Evolutionary conservation across 345 rosid species (phyloP).

Genomic region (Brassica rapa): DNA sequence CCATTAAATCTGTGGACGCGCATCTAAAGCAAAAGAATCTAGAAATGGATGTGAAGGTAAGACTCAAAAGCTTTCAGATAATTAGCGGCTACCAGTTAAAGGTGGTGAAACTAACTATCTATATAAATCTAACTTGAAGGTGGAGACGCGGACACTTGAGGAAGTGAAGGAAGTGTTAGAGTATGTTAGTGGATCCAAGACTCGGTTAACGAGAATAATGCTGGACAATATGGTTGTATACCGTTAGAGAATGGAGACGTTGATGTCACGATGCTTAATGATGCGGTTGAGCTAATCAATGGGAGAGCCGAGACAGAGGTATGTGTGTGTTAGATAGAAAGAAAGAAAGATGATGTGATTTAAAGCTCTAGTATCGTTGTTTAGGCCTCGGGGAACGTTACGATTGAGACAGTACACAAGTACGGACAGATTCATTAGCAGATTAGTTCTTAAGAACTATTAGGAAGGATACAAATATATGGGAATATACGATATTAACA

Average conservation of each 20-base stretch:
- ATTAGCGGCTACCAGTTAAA: neutral
- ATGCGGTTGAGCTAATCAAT: constrained; percentile 65
- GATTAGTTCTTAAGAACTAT: constrained; percentile 45
- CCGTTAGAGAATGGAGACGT: constrained; percentile 79
- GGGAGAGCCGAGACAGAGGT: constrained; percentile 90
- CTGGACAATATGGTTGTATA: constrained; percentile 85
- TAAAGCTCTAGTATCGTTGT: neutral
- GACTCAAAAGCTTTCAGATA: neutral
- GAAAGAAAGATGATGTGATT: neutral
- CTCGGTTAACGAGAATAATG: constrained; percentile 80
- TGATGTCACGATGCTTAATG: constrained; percentile 78
- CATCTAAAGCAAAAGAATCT: constrained; percentile 66
- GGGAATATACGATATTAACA: no score
- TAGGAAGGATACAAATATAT: no score
- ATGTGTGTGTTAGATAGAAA: neutral
- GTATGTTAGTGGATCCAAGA: constrained; percentile 58
- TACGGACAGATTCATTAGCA: constrained; percentile 90
- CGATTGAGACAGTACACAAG: constrained; percentile 74
- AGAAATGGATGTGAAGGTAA: constrained; percentile 92
- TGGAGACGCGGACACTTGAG: constrained; percentile 83
- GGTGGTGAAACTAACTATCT: neutral
- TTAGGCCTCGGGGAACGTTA: constrained; percentile 94
- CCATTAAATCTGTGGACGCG: constrained; percentile 69
- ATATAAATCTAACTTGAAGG: constrained; percentile 39
- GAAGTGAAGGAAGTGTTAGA: constrained; percentile 73